phyloP scores from a whole-genome alignment of 805 yeast species.

The Metschnikowia baotianmanensis region DNA sequence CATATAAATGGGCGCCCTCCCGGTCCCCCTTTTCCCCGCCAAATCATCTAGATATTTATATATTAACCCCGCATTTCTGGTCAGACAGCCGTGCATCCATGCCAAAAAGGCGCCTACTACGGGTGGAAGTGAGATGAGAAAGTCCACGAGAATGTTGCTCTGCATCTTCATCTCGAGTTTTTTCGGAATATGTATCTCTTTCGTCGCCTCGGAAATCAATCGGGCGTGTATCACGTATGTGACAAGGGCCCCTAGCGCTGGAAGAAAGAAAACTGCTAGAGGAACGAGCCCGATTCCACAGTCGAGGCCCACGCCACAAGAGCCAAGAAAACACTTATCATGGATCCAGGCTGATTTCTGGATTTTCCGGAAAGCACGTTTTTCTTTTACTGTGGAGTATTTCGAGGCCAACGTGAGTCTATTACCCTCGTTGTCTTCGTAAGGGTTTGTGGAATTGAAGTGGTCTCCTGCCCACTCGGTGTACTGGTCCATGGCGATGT shows the following conservation, averaged over 20 bases:
- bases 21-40: conserved; percentile 11
- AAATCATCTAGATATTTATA: conserved; percentile 34
- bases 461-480: conserved; percentile 68
- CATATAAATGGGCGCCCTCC: conserved; percentile 12
- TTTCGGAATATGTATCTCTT: conserved; percentile 54
- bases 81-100: conserved; percentile 84
- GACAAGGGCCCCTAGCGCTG: conserved; percentile 78
- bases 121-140: conserved; percentile 76
- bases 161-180: conserved; percentile 66
- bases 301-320: conserved; percentile 61
- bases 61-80: conserved; percentile 82
- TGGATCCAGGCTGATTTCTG: conserved; percentile 83
- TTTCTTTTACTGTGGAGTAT: conserved; percentile 49
- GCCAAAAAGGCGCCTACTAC: conserved; percentile 71
- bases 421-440: conserved; percentile 54
- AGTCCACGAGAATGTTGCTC: conserved; percentile 71
- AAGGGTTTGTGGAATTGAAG: conserved; percentile 66
- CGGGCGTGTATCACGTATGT: conserved; percentile 80
- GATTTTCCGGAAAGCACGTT: conserved; percentile 67
- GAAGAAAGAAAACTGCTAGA: conserved; percentile 58
- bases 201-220: conserved; percentile 58
- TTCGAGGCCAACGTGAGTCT: conserved; percentile 60
- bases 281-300: conserved; percentile 82
- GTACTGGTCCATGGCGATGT: conserved; percentile 52
- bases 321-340: conserved; percentile 80